Evolutionary conservation across 805 yeast species (phyloP).

Genomic region (Metschnikowia cubensis): DNA sequence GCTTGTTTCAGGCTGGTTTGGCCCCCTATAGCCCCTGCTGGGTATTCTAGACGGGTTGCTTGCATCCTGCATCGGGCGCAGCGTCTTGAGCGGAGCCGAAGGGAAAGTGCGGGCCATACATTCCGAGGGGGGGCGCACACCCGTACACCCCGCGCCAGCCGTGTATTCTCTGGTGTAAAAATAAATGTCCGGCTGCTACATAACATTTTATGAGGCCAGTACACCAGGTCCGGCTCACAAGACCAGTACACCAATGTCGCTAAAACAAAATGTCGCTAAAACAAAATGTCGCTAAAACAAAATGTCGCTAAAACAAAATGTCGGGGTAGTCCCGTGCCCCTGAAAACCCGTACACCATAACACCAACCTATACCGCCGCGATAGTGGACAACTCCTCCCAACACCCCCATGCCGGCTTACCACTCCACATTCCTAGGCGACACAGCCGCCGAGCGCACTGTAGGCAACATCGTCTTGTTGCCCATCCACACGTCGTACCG

Average conservation of each 20-base stretch:
- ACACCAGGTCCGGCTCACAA: no score
- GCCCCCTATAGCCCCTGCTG: no score
- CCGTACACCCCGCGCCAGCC: not conserved
- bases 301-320: no score
- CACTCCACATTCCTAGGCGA: slow-evolving; percentile 76
- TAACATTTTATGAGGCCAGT: no score
- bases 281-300: no score
- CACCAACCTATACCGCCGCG: not conserved
- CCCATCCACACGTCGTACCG: slow-evolving; percentile 81
- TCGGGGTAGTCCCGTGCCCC: no score
- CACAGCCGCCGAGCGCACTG: slow-evolving; percentile 40
- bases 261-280: no score
- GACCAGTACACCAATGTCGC: no score
- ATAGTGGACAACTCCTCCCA: not conserved
- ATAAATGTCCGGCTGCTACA: no score
- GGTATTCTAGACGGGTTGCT: not conserved
- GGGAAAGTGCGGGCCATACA: not conserved
- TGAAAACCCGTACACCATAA: not conserved
- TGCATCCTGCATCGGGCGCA: not conserved
- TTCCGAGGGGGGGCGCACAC: not conserved
- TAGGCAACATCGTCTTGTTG: slow-evolving; percentile 78
- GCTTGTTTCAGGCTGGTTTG: no score
- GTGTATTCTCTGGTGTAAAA: no score
- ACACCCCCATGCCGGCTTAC: slow-evolving; percentile 52
- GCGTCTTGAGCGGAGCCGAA: not conserved